These are phyloP conservation scores for Botrytis hyacinthi DNA, from an alignment of 2,329 filamentous ascomycete genomes.

Conservation along the genomic window DNA sequence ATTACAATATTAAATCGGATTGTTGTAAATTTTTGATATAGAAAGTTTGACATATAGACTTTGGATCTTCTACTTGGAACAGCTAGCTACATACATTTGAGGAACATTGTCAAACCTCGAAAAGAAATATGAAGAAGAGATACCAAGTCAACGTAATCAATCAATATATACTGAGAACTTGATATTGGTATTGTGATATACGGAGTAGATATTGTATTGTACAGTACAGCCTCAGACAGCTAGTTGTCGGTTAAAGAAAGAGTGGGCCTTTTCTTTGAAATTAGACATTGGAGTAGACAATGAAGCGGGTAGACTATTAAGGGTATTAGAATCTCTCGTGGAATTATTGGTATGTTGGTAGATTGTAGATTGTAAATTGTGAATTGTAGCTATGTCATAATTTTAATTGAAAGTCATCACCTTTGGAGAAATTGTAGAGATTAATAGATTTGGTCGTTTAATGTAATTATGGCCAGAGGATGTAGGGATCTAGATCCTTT, in stretches of 20 bases:
- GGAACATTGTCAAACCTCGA: background rate
- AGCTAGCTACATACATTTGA: background rate
- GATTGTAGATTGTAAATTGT: background rate
- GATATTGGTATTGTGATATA: background rate
- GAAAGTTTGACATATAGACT: background rate
- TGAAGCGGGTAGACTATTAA: too few species aligned
- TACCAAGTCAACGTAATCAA: fast-evolving
- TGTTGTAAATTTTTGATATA: background rate
- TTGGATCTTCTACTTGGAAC: fast-evolving
- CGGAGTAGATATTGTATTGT: background rate
- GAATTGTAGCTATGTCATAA: background rate
- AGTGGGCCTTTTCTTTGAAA: background rate
- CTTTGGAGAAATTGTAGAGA: background rate
- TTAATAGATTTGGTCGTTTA: background rate
- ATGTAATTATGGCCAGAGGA: background rate
- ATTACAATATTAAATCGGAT: background rate
- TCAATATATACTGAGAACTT: background rate
- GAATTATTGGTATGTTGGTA: background rate
- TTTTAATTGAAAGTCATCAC: too few species aligned
- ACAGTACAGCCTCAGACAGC: too few species aligned
- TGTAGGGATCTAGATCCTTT: background rate
- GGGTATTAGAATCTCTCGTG: too few species aligned
- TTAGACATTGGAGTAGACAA: too few species aligned
- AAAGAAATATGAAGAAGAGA: background rate
- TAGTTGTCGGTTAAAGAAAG: background rate